A percentile compares a stretch with the other conserved stretches of the same genome.
phyloP scores from a whole-genome alignment of 345 rosid species.

The Salix dunnii region DNA sequence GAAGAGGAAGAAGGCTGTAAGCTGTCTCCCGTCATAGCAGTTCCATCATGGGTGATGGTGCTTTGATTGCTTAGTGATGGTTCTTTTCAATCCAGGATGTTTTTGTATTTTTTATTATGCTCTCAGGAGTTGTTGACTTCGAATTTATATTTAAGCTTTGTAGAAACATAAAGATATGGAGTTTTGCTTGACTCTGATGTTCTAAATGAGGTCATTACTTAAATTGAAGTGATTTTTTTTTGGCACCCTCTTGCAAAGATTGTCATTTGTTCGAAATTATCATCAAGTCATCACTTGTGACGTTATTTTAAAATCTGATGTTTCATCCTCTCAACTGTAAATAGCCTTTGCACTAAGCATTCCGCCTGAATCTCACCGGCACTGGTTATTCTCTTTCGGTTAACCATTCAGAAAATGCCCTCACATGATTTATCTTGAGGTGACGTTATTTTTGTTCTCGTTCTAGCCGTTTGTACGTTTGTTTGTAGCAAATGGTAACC shows the following conservation, averaged over 20 bases:
- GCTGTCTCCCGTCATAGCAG: background rate
- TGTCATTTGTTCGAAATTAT: background rate
- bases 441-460: background rate
- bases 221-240: background rate
- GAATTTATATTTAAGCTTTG: constrained; percentile 4
- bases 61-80: background rate
- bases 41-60: background rate
- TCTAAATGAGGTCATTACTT: background rate
- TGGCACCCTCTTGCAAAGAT: background rate
- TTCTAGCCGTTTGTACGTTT: no score
- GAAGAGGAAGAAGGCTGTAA: constrained; percentile 87
- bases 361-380: background rate
- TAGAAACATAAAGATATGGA: constrained; percentile 7
- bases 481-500: background rate
- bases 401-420: background rate
- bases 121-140: background rate
- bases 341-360: background rate
- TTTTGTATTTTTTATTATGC: constrained; percentile 1
- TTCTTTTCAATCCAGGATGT: background rate
- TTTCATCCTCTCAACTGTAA: no score
- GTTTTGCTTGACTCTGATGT: background rate
- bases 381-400: background rate
- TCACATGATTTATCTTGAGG: background rate
- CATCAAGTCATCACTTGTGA: background rate
- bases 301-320: no score